Conservation (phyloP, 2,329 filamentous ascomycete genomes). For the Nothophoma quercina region DNA sequence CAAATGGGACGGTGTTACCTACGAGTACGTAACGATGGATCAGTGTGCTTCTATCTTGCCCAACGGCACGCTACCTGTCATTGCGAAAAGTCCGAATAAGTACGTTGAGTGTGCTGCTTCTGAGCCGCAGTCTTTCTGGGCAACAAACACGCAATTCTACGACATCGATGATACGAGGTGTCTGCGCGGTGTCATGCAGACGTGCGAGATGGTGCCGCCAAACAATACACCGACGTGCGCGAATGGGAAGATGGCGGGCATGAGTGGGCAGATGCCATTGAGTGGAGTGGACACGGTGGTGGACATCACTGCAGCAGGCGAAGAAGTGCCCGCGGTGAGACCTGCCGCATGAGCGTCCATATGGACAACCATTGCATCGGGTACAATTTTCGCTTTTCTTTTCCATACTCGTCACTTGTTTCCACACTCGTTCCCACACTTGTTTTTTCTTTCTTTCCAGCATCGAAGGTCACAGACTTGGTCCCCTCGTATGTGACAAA, state of each 20-base stretch:
- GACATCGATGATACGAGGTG: conserved; percentile 53
- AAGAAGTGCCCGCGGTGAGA: conserved; percentile 1
- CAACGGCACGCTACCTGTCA: conserved; percentile 23
- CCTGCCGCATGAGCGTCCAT: conserved; percentile 1
- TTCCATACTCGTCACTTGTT: too few species aligned
- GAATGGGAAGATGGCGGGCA: conserved; percentile 19
- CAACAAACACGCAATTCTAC: conserved; percentile 26
- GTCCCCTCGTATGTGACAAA: too few species aligned
- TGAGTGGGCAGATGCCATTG: conserved; percentile 20
- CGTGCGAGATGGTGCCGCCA: conserved; percentile 22
- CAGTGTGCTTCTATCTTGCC: conserved; percentile 61
- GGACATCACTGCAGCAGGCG: conserved; percentile 25
- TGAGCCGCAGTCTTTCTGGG: conserved; percentile 17
- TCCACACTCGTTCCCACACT: too few species aligned
- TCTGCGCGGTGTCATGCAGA: conserved; percentile 25
- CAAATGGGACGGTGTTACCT: conserved; percentile 62
- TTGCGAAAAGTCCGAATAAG: conserved; percentile 26
- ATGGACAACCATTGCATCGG: background rate
- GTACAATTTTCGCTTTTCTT: too few species aligned
- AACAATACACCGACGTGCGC: conserved; percentile 29
- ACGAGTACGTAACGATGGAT: conserved; percentile 57
- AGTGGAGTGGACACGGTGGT: conserved; percentile 13
- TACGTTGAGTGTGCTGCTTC: conserved; percentile 22
- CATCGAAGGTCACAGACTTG: too few species aligned
- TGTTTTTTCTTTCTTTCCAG: too few species aligned